Evolutionary conservation across 2,329 filamentous ascomycete genomes (phyloP), one percentile per base, ranked within the genome.

Genomic region (Fusarium dlaminii): DNA sequence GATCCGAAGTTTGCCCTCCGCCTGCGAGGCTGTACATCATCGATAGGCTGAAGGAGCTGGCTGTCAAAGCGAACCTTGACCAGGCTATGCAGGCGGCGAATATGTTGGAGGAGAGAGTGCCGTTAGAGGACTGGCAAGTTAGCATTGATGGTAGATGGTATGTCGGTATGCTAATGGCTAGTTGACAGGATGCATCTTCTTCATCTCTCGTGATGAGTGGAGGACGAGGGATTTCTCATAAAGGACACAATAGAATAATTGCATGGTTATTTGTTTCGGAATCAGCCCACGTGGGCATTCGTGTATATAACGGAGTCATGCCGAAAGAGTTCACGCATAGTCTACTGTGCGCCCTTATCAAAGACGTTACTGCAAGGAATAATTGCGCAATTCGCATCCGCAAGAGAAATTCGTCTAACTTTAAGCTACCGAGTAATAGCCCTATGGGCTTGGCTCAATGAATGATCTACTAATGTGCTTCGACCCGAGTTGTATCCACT

Each of bases 131-230:
- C n/a, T 63, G 61, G 61, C 27, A 29, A 63, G 61, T 40, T 17
- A 40, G 30, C 37, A 18, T 37, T 4, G n/a, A 30, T 45, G 27
- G 22, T 7, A 3, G 12, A 48, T 48, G 15, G 17, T 24, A 39
- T 14, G 15, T 40, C 10, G 18, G 18, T 34, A 39, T 29, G 30
- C 54, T 60, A 39, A 63, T 40, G n/a, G n/a, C 37, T 18, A 17
- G 27, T 46, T 42, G 12, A 60, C 12, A 63, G 61, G 61, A 63
- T 60, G 54, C 61, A 63, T 24, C 61, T 63, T 10, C 40, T 63
- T 17, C 61, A 60, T 46, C n/a, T 63, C 15, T 63, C 61, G 4
- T 63, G 14, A 63, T 4, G 7, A 9, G 20, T 8, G 9, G 15
- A n/a, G 8, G 17, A 4, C 11, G 17, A 27, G 8, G 3, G 17